Evolutionary conservation across 192 early-diverging fungal species (phyloP), one percentile per base, ranked within the genome.

Genomic region (Dissophora globulifera): DNA sequence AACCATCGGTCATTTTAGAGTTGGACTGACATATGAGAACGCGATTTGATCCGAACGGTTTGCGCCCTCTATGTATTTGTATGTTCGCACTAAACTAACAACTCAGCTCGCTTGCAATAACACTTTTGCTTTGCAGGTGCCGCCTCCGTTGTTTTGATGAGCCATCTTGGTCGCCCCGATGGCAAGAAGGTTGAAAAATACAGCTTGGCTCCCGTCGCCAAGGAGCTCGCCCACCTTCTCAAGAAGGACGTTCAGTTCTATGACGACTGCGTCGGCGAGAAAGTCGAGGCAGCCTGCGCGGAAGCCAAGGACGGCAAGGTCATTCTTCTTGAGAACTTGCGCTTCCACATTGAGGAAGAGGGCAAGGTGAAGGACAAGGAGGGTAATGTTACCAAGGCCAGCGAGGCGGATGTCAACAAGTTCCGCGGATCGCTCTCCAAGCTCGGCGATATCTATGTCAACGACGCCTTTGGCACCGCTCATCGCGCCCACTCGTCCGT

Each of bases 401-500:
- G 80, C 42, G 79, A 92, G 48, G 88, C 85, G n/a, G 88, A 85
- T 50, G 89, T 99, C 69, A 80, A 89, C 31, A 85, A 81, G 74
- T 99, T 99, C 93, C 89, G 96, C 52, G 88, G 70, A n/a, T 96
- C 95, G 41, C 88, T 99, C 62, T 90, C 93, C 61, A 93, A 89
- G 72, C 87, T 99, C 42, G 97, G 94, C 42, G 96, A 99, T 83
- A 79, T 99, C 31, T 99, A 96, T 74, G 87, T 99, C 59, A 99
- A 99, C 87, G 97, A 99, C 79, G 97, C 97, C 23, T 99, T 99
- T 81, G 97, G 97, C 52, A 99, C 97, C 17, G 96, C 97, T 58
- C 97, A 99, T 84, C 94, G 97, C 64, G 95, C 97, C 23, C 97
- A 99, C 88, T 93, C 90, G 66, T 94, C 93, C 57, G 97, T 98